Base-by-base conservation (phyloP, 2,329 filamentous ascomycete genomes). In the Ceratocystis papillata region DNA sequence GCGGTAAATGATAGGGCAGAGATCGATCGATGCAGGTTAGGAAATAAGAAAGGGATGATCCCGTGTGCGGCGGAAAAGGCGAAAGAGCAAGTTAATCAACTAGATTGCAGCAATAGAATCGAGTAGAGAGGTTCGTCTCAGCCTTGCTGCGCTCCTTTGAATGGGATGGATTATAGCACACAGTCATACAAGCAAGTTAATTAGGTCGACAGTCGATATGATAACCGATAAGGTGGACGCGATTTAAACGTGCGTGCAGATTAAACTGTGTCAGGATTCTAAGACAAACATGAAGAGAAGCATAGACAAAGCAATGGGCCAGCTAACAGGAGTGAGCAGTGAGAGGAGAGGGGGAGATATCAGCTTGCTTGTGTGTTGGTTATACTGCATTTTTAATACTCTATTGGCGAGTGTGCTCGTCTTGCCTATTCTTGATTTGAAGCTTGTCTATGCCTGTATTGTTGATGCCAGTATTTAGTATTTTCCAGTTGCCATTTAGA, bases 161-260 rank as follows among this genome's bases (percentile, higher is more conserved):
- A 12, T 2, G 37, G 8, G 10, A 41, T 41, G 37, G 12, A 41
- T 41, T 41, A 12, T 41, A 41, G 37, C 37, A 41, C 37, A 1
- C 37, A 41, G 37, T 41, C 37, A 41, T 41, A 41, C 10, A 12
- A 12, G 33, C 33, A 37, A 37, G 33, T 37, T 3, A 37, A 37
- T 37, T 37, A 37, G 37, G 37, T 20, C 20, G 22, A 22, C n/a
- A 1, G 20, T 10, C n/a, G 48, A 10, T 10, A 20, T 20, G 48
- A 22, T 4, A 8, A 20, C 22, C 46, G 46, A 50, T 50, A 50
- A 50, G 10, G 20, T 50, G n/a, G 48, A 12, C 48, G n/a, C 7
- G 48, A 25, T 50, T 50, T 25, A 25, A 50, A 50, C 48, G 48
- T 50, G n/a, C n/a, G 48, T 50, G n/a, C 48, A 50, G 48, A 50